Percentiles rank a stretch among this genome's conserved stretches.
Conservation (phyloP, 2,329 filamentous ascomycete species). For the Waltergamsia citrina region DNA sequence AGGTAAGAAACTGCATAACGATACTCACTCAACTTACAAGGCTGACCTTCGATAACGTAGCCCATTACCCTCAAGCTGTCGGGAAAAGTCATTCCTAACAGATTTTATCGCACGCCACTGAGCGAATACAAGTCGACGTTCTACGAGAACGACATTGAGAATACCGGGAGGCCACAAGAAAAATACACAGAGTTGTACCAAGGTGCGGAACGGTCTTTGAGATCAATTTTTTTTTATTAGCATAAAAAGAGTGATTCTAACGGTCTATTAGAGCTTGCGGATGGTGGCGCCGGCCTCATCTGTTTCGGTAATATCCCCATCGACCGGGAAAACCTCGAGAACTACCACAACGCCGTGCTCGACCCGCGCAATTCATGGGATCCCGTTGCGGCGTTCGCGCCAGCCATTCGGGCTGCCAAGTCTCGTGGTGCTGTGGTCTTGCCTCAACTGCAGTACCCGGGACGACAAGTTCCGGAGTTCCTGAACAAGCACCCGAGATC, state of each 20-base stretch:
- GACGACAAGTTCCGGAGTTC: constrained; percentile 1
- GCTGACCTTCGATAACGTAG: no score
- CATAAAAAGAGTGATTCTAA: no score
- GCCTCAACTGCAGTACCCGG: constrained; percentile 1
- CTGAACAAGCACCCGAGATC: neutral
- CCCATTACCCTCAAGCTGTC: constrained; percentile 1
- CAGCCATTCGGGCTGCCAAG: neutral
- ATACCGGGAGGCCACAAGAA: neutral
- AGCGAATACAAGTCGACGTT: constrained; percentile 8
- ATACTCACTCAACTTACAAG: no score
- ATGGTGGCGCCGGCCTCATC: constrained; percentile 2
- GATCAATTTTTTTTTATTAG: neutral
- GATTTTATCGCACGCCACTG: constrained; percentile 26
- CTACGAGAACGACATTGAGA: constrained; percentile 2
- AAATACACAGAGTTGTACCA: neutral
- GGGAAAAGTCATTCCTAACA: constrained; percentile 17
- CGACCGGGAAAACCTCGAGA: constrained; percentile 1
- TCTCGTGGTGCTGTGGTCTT: constrained; percentile 1
- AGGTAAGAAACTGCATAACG: neutral
- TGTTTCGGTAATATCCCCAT: constrained; percentile 1
- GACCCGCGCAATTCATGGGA: constrained; percentile 1
- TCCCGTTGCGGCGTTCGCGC: neutral
- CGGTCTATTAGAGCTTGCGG: constrained; percentile 2
- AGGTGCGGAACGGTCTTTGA: neutral
- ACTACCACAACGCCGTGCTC: constrained; percentile 1